These are phyloP conservation scores for Aspergillus chevalieri DNA, from an alignment of 2,329 filamentous ascomycete species.

Conservation along the genomic window DNA sequence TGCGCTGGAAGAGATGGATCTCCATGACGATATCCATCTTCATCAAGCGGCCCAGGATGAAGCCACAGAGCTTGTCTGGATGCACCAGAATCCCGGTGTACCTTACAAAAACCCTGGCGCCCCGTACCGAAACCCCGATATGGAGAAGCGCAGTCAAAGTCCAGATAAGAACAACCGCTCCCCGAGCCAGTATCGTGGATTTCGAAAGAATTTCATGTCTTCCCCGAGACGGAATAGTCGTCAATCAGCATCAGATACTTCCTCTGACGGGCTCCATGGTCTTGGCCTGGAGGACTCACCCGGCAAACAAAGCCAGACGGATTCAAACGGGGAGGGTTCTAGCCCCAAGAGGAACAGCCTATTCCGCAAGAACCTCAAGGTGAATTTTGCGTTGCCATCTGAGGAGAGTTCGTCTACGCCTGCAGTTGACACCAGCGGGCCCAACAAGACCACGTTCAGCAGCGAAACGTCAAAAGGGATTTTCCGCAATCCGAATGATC, in stretches of 20 bases:
- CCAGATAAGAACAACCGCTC: constrained; percentile 39
- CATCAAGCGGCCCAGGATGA: constrained; percentile 56
- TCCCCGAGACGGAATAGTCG: constrained; percentile 9
- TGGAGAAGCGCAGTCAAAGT: constrained; percentile 38
- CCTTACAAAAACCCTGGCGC: constrained; percentile 45
- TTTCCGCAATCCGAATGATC: constrained; percentile 55
- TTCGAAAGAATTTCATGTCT: constrained; percentile 5
- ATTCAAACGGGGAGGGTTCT: constrained; percentile 3
- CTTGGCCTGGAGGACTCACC: background rate
- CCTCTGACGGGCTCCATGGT: constrained; percentile 6
- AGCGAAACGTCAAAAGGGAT: constrained; percentile 42
- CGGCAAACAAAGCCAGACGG: background rate
- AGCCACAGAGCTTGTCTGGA: constrained; percentile 59
- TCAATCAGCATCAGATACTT: constrained; percentile 16
- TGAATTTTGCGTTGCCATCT: constrained; percentile 34
- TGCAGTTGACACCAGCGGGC: constrained; percentile 10
- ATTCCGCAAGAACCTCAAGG: constrained; percentile 31
- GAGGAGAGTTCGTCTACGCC: constrained; percentile 17
- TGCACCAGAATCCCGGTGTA: constrained; percentile 52
- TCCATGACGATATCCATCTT: constrained; percentile 49
- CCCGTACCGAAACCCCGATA: constrained; percentile 41
- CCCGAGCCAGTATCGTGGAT: constrained; percentile 34
- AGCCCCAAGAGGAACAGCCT: constrained; percentile 17
- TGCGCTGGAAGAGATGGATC: constrained; percentile 54
- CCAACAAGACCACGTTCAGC: constrained; percentile 28